Evolutionary conservation across 192 early-diverging fungal genomes (phyloP), one percentile per base, ranked within the genome.

Genomic region (Coemansia sp.): DNA sequence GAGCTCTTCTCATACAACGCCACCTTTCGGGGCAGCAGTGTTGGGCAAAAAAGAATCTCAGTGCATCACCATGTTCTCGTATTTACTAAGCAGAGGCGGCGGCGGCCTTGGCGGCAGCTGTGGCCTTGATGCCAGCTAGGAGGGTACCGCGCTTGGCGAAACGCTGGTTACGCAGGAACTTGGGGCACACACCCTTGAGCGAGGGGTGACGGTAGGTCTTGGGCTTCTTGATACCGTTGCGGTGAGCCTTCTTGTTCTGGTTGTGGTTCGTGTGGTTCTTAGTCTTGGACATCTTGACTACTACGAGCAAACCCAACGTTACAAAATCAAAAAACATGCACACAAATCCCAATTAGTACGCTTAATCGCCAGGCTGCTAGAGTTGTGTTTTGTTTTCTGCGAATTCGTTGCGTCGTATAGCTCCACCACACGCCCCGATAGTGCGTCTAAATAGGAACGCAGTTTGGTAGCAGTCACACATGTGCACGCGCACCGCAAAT

Each of bases 251-350:
- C 83, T 86, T 88, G 89, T 91, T 97, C 87, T 99, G 97, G 92
- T 98, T 98, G 94, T 98, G 96, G 90, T 97, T 98, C 86, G 97
- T 98, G 91, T 98, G 95, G 91, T 99, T 99, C 94, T 94, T 94
- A 62, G 90, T 91, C 86, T 94, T 94, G 85, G 92, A 74, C 92
- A 92, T 92, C 83, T 65, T 73, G 64, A 70, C 74, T 76, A 70
- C 67, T 60, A 56, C 48, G 33, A 48, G 11, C 36, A 64, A 16
- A 1, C 31, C 48, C 16, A 37, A 60, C 36, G 39, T 1, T 37
- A 37, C 16, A 59, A 23, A 35, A 4, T 10, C 2, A 58, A 9
- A 35, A 64, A 51, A 24, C 16, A 36, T 23, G 40, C 38, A 59
- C 13, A 43, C 9, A 50, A 34, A 21, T 36, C 45, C 26, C 18